These are phyloP conservation scores for Verticillium nubilum DNA, from an alignment of 2,329 filamentous ascomycete genomes.

Conservation along the genomic window DNA sequence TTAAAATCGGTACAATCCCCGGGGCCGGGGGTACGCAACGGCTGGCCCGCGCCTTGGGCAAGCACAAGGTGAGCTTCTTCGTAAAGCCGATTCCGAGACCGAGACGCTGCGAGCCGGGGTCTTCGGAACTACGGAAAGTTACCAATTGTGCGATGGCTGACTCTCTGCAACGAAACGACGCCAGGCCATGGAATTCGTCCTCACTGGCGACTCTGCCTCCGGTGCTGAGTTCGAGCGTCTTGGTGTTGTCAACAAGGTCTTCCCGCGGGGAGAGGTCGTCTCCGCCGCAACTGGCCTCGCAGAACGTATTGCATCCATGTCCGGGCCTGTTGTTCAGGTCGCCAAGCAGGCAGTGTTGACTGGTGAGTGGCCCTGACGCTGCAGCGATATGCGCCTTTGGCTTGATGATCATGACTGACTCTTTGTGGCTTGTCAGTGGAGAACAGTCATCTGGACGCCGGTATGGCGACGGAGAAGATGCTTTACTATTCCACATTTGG, in stretches of 20 bases:
- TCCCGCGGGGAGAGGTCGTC: slow-evolving; percentile 27
- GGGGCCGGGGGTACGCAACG: slow-evolving; percentile 35
- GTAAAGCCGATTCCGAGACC: not conserved
- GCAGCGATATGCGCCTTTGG: not conserved
- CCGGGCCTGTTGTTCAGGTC: slow-evolving; percentile 30
- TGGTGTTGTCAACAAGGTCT: slow-evolving; percentile 32
- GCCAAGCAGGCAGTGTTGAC: slow-evolving; percentile 38
- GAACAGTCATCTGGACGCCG: slow-evolving; percentile 31
- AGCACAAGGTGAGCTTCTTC: slow-evolving; percentile 28
- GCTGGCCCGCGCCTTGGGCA: slow-evolving; percentile 32
- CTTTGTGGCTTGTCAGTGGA: slow-evolving; percentile 24
- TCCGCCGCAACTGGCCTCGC: slow-evolving; percentile 31
- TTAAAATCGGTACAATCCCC: slow-evolving; percentile 32
- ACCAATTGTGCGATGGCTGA: not conserved
- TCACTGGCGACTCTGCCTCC: slow-evolving; percentile 31
- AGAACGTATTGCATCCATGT: slow-evolving; percentile 30
- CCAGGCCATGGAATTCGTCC: slow-evolving; percentile 39
- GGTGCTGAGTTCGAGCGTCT: slow-evolving; percentile 30
- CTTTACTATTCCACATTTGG: slow-evolving; percentile 31
- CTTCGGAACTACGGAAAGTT: not conserved
- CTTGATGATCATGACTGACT: slow-evolving; percentile 12
- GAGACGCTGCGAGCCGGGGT: not conserved
- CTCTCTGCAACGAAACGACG: not conserved
- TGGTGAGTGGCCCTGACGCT: slow-evolving; percentile 20
- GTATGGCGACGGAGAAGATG: slow-evolving; percentile 28